A percentile compares a stretch with the other conserved stretches of the same genome.
Conservation (phyloP, 257 asterid species). For the Voacanga thouarsii region DNA sequence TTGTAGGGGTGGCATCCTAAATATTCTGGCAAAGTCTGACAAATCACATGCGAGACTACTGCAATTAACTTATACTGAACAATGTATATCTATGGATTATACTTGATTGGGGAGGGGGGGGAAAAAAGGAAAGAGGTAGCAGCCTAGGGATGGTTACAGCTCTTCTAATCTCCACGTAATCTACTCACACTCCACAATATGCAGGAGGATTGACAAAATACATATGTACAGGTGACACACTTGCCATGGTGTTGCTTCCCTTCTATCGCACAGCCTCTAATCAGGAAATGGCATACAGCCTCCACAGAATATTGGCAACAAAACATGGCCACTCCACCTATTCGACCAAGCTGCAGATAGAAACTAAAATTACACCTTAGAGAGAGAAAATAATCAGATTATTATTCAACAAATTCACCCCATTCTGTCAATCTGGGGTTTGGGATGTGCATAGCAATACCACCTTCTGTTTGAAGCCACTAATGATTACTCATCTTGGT, state of each 20-base stretch:
- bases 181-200: constrained; percentile 15
- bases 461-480: constrained; percentile 18
- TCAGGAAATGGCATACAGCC: background rate
- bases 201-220: constrained; percentile 5
- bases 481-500: constrained; percentile 45
- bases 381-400: background rate
- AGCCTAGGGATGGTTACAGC: constrained; percentile 3
- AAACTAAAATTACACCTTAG: constrained; percentile 18
- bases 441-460: background rate
- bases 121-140: background rate
- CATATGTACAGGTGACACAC: constrained; percentile 29
- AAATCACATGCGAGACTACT: constrained; percentile 22
- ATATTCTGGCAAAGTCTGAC: constrained; percentile 21
- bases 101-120: background rate
- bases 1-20: constrained; percentile 8
- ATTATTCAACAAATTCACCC: background rate
- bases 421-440: background rate
- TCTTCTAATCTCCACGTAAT: background rate
- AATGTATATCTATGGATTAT: constrained; percentile 20
- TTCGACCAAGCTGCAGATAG: constrained; percentile 23
- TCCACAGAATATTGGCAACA: background rate
- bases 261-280: constrained; percentile 4
- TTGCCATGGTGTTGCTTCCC: constrained; percentile 5
- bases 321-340: constrained; percentile 13
- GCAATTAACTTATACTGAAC: constrained; percentile 18